Conservation (phyloP, 179 eudicot species). For the Silene vulgaris region DNA sequence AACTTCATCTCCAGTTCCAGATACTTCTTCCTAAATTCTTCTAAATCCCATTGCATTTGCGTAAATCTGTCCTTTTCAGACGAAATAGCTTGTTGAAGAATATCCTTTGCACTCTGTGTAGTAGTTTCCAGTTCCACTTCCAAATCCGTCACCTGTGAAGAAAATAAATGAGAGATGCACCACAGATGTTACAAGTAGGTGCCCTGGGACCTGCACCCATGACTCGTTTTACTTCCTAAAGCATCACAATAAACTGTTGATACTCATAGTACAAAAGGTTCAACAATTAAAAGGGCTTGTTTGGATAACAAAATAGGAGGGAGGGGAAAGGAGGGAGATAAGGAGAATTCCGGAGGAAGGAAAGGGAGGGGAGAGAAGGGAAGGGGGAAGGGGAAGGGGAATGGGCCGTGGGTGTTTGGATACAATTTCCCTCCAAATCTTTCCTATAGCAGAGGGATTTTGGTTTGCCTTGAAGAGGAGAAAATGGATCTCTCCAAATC, state of each 20-base stretch:
- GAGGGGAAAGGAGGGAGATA: too few species aligned
- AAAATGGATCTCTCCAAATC: too few species aligned
- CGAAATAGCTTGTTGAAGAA: slow-evolving; percentile 66
- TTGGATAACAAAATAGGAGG: too few species aligned
- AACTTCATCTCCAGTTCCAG: slow-evolving; percentile 68
- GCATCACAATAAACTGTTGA: not conserved
- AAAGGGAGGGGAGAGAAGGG: too few species aligned
- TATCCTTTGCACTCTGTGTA: slow-evolving; percentile 62
- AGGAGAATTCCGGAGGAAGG: too few species aligned
- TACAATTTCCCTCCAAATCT: too few species aligned
- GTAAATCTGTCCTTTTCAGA: slow-evolving; percentile 68
- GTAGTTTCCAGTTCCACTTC: slow-evolving; percentile 81
- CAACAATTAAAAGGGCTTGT: not conserved
- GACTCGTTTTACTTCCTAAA: not conserved
- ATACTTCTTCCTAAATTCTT: slow-evolving; percentile 65
- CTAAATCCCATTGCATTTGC: slow-evolving; percentile 88
- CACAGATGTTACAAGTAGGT: not conserved
- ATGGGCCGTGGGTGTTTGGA: too few species aligned
- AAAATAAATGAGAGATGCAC: not conserved
- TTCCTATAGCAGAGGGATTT: too few species aligned
- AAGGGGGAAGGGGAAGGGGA: too few species aligned
- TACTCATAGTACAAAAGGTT: not conserved
- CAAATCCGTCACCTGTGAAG: slow-evolving; percentile 74
- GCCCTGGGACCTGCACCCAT: not conserved
- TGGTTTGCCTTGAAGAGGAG: too few species aligned